These are phyloP conservation scores for Zea mays DNA, from an alignment of 176 grass and related monocot species.

Conservation along the genomic window Zm-B73-REFERENCE-NAM-5.0 NC_050096.1:273485001-273485500, in stretches of 20 bases:
- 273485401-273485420: not conserved
- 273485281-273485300: not conserved
- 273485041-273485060: too few relatives aligned
- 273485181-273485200: not conserved
- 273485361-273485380: constrained; percentile 8
- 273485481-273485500: too few relatives aligned
- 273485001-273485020: too few relatives aligned
- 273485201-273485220: not conserved
- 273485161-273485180: not conserved
- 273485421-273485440: not conserved
- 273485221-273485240: not conserved
- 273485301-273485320: not conserved
- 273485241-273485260: not conserved
- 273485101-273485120: not conserved
- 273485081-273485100: too few relatives aligned
- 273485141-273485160: not conserved
- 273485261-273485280: not conserved
- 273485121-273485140: not conserved
- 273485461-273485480: too few relatives aligned
- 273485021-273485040: too few relatives aligned
- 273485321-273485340: not conserved
- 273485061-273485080: too few relatives aligned
- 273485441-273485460: not conserved
- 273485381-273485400: constrained; percentile 5
- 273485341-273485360: not conserved